Evolutionary conservation across 371 early-diverging fungal genomes (phyloP).

Genomic region (Mucor racemosus): DNA sequence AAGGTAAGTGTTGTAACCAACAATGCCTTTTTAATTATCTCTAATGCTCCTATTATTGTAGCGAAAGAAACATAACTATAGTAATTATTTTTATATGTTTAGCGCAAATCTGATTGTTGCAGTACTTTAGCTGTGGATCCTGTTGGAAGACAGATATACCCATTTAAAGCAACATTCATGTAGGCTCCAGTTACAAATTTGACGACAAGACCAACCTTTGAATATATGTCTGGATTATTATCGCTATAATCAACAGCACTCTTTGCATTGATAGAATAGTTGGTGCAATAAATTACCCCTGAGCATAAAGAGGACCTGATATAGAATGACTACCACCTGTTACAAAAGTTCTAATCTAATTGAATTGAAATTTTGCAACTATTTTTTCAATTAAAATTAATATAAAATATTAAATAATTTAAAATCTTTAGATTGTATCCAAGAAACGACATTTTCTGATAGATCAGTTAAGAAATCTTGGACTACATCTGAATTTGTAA

Average conservation of each 20-base stretch:
- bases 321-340: not conserved
- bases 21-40: not conserved
- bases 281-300: not conserved
- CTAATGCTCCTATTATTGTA: not conserved
- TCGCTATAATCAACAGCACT: not conserved
- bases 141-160: not conserved
- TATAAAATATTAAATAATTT: not conserved
- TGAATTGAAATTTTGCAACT: not conserved
- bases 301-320: not conserved
- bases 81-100: not conserved
- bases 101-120: not conserved
- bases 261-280: not conserved
- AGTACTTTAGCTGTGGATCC: not conserved
- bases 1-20: not conserved
- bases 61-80: not conserved
- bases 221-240: not conserved
- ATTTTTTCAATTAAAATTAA: not conserved
- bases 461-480: not conserved
- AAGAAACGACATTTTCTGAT: not conserved
- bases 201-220: not conserved
- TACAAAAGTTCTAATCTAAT: not conserved
- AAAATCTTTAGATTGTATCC: not conserved
- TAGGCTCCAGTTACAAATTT: not conserved
- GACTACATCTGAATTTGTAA: not conserved
- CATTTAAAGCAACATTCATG: not conserved